Evolutionary conservation across 2,329 filamentous ascomycete species (phyloP), one percentile per base, ranked within the genome.

Genomic region (Simplicillium sp.): DNA sequence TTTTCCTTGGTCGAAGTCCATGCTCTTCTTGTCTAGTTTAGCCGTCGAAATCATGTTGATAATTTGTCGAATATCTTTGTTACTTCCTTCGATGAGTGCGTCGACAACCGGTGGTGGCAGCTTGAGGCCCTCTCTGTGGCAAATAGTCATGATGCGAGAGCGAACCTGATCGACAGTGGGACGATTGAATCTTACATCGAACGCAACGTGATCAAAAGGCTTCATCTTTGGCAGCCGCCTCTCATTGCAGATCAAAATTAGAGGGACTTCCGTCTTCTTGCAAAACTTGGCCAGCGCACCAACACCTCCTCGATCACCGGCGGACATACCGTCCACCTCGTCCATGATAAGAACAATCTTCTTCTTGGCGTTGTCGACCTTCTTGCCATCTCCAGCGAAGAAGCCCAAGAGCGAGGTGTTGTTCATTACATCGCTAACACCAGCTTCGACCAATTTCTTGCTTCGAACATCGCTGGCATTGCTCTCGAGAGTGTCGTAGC

Each of bases 231-330:
- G 92, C 46, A 89, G 67, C 49, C 76, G 81, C 50, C 92, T 83
- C 57, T 98, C 92, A 60, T 98, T 98, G 74, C 92, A 98, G 51
- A 98, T 97, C 41, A 98, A 73, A 50, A 98, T 97, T 58, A 98
- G 82, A 1, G 92, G 92, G 17, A 98, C 80, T 51, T 92, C 81
- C 0, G 89, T 92, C 70, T 94, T 96, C 66, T 86, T 95, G 71
- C 90, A 96, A 40, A 95, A 84, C 44, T 92, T 87, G 42, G 92
- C 90, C 42, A 98, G 71, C 25, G 92, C 92, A 38, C 89, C 92
- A 37, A 98, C 92, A 60, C 92, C 92, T 49, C 92, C 92, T 46
- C 92, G 82, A 58, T 98, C 92, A 56, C 92, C 92, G 29, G 87
- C 89, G 46, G 90, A 97, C 92, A 98, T 97, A 39, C 92, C 92